phyloP scores from a whole-genome alignment of 1,284 basidiomycete genomes.

The Ustilago shanxiensis region DNA sequence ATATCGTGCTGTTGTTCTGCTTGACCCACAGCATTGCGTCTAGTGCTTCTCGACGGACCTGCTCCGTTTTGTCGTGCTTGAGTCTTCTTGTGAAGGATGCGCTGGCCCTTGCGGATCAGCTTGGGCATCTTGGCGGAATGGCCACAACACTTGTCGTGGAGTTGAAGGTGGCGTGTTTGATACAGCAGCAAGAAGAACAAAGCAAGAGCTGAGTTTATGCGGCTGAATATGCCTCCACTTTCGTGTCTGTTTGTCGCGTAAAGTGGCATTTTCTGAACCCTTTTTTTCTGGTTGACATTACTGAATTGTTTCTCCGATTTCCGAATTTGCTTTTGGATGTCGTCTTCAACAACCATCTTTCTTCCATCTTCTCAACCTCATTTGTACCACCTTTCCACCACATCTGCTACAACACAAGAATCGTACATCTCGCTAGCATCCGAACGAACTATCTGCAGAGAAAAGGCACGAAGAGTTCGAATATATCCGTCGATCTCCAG shows the following conservation, averaged over 20 bases:
- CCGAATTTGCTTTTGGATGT: conserved; percentile 13
- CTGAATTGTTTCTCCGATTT: conserved; percentile 2
- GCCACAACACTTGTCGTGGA: background rate
- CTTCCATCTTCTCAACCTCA: background rate
- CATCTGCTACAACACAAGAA: too few relatives aligned
- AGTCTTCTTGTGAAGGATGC: conserved; percentile 38
- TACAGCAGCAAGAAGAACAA: background rate
- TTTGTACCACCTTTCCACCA: background rate
- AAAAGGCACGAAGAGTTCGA: too few relatives aligned
- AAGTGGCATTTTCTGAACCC: conserved; percentile 9
- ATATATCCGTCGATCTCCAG: too few relatives aligned
- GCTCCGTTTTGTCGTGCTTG: conserved; percentile 28
- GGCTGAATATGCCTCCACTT: conserved; percentile 28
- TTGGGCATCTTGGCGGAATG: conserved; percentile 40
- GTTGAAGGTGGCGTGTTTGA: too few relatives aligned
- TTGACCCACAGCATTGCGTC: background rate
- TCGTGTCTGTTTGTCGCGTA: conserved; percentile 10
- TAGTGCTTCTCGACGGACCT: background rate
- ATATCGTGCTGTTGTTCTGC: conserved; percentile 4
- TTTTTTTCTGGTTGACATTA: conserved; percentile 12
- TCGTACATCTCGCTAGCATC: too few relatives aligned
- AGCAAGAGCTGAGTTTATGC: conserved; percentile 18
- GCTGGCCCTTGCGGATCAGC: conserved; percentile 49
- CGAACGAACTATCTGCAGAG: too few relatives aligned
- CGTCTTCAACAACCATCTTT: background rate